A percentile compares a stretch with the other conserved stretches of the same genome.
Evolutionary conservation across 495 filamentous ascomycete species (phyloP).

Genomic region (Aspergillus cristatus): DNA sequence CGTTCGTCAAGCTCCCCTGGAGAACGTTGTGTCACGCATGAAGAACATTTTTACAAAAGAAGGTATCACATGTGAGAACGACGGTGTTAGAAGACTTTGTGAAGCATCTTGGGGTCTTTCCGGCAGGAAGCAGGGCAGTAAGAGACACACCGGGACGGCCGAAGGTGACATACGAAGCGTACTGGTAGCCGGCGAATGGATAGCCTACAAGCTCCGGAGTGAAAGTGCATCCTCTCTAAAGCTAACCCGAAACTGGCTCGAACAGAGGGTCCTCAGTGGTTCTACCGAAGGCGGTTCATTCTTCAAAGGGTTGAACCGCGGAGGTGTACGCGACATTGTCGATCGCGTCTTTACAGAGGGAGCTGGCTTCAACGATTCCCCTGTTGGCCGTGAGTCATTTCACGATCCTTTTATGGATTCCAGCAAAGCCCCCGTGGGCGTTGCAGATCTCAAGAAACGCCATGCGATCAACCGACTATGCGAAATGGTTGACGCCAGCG

Average conservation of each 20-base stretch:
- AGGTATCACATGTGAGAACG: constrained; percentile 73
- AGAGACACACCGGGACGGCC: constrained; percentile 44
- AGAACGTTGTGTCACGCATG: constrained; percentile 74
- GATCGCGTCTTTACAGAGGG: constrained; percentile 80
- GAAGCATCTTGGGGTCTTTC: constrained; percentile 88
- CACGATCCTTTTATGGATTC: constrained; percentile 22
- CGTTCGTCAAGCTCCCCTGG: constrained; percentile 77
- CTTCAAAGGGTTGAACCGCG: constrained; percentile 67
- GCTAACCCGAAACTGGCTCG: constrained; percentile 76
- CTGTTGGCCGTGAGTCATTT: constrained; percentile 22
- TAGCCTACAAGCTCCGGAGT: constrained; percentile 68
- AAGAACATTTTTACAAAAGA: constrained; percentile 79
- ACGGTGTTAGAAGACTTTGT: constrained; percentile 80
- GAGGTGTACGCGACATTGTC: constrained; percentile 72
- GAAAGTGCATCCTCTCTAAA: constrained; percentile 25
- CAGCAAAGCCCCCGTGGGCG: constrained; percentile 36
- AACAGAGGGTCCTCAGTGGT: constrained; percentile 62
- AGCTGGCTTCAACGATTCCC: constrained; percentile 66
- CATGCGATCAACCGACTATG: constrained; percentile 69
- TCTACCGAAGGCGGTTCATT: constrained; percentile 66
- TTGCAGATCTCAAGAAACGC: constrained; percentile 67
- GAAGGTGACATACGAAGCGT: constrained; percentile 89
- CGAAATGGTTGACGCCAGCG: constrained; percentile 82
- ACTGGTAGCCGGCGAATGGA: constrained; percentile 93
- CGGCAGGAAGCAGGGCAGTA: constrained; percentile 48